Evolutionary conservation across 192 early-diverging fungal species (phyloP), one percentile per base, ranked within the genome.

Genomic region (Spizellomyces punctatus): DNA sequence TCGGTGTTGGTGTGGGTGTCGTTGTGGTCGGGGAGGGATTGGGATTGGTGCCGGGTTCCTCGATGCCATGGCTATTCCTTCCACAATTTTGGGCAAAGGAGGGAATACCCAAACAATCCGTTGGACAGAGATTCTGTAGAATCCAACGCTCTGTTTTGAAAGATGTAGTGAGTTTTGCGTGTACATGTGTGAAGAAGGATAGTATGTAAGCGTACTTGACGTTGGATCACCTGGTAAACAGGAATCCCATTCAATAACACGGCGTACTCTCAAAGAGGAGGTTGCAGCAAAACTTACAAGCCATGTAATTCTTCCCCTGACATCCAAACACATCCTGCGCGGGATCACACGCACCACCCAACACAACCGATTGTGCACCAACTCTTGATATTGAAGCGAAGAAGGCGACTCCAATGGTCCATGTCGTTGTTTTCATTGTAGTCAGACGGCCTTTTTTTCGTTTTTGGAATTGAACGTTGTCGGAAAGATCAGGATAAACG

Each of bases 81-180:
- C 59, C 45, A 58, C 76, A 74, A 70, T 72, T 74, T 41, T 45
- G 46, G 21, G 71, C 71, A 46, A 70, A 78, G 42, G 71, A 22
- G 7, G 76, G 71, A 46, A 69, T 65, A 14, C 41, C 49, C 46
- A 74, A 44, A 52, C 76, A 78, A 21, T 44, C 61, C 14, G 12
- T 17, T 10, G 58, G 22, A 58, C 76, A 78, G 19, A 70, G 47
- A 69, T 78, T 78, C 50, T 78, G 76, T 14, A 69, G 43, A 17
- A 59, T 68, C 76, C 76, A 78, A 46, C 64, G 64, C 0, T 66
- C 72, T 73, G 42, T 36, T 36, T 17, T 7, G 49, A 68, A 67
- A 41, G n/a, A 36, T 4, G 4, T 17, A 12, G 36, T 27, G 12
- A 17, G 27, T 61, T 61, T 36, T 19, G 36, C n/a, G 22, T 12